Evolutionary conservation across 1,139 yeast species (phyloP), one percentile per base, ranked within the genome.

Genomic region (Scheffersomyces lignicola): DNA sequence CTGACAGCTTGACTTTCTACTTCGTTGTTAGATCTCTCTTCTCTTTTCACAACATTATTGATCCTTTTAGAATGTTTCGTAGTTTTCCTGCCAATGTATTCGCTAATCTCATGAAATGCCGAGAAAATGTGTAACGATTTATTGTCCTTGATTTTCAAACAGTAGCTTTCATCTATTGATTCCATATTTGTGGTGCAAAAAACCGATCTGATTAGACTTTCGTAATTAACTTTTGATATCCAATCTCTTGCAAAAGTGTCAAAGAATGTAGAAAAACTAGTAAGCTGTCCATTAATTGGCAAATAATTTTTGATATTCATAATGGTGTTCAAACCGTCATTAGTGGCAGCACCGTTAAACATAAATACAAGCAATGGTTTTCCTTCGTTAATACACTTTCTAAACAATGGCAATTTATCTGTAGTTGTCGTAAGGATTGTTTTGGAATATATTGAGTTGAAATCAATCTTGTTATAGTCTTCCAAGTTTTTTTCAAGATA

Each of bases 231-330:
- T 7, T 52, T 54, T 22, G 54, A 48, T 7, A 63, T 49, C 78
- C 77, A 73, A 9, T 51, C 51, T 20, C 49, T 43, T 0, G 77
- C 75, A 47, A 73, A 60, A 1, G 43, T 41, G 41, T 72, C 76
- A 44, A 73, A 69, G 39, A 71, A 66, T 10, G 42, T 47, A 4
- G 58, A 65, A 30, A 68, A 52, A 7, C 33, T 36, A 6, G 34
- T 23, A 7, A 20, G 20, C n/a, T 37, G 39, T 2, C 40, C 42
- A 24, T 41, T 37, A 15, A 29, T 34, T 2, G 45, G 30, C n/a
- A 61, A 37, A 40, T 57, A 60, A 25, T 56, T 51, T 27, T 50
- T 51, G 37, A 45, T 44, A 22, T 48, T 53, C 45, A 57, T 48
- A 4, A 59, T 51, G 2, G 58, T 45, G 22, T 45, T 46, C 12